Evolutionary conservation across 805 yeast species (phyloP), one percentile per base, ranked within the genome.

Genomic region (Zygoascus ofunaensis): DNA sequence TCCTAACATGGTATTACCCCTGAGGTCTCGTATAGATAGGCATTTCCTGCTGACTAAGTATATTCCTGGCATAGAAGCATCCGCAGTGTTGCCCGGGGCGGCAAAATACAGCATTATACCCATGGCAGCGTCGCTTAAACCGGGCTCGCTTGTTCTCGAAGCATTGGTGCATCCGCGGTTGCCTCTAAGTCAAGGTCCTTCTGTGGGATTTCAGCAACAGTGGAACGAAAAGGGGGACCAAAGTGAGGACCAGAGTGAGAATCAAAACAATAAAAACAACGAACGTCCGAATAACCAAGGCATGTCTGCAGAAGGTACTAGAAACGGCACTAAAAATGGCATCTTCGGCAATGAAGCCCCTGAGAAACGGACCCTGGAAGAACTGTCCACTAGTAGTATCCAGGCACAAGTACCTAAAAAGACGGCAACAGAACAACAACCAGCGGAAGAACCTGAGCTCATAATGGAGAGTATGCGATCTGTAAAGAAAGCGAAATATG

Each of bases 31-130:
- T 49, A 70, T 86, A n/a, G 66, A 68, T 50, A 66, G 70, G 41
- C 76, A 65, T 57, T 63, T 46, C 58, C 71, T 35, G 55, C 70
- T 37, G 51, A 59, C 41, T 49, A 59, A 15, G 17, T 55, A 33
- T 45, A 56, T 18, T 63, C 66, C 14, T 19, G 50, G 40, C 54
- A 69, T 85, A 30, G 70, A 77, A 41, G 60, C 71, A 3, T 62
- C 83, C n/a, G 74, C 85, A 2, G 53, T 85, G 34, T 77, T 73
- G 57, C 95, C 95, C 2, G 85, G 82, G 3, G 66, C 68, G 34
- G 80, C 79, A 42, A 71, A 73, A 34, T 72, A 74, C 35, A 79
- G 87, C 12, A 69, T 84, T 24, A 66, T 84, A 48, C 95, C 96
- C 5, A 76, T 89, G 46, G 80, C 82, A 1, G 61, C 76, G 10